Base-by-base conservation (phyloP, 2,329 filamentous ascomycete genomes). In the Fusarium sp. region DNA sequence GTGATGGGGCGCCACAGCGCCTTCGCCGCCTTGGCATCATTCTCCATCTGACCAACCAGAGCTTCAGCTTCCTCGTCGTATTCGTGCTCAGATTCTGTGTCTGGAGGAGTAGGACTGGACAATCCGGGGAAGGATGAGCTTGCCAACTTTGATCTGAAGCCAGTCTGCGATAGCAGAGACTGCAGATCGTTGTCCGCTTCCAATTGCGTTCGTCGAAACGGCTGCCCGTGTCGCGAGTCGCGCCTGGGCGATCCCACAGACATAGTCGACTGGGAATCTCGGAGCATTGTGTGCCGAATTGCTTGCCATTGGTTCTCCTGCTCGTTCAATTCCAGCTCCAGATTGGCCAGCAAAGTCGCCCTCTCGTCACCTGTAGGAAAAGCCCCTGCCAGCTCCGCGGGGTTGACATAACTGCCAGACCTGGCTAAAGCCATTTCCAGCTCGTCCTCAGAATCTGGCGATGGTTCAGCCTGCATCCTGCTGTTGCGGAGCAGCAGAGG, bases 251-350 rank as follows among this genome's bases (percentile, higher is more conserved):
- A 78, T 49, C 70, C 82, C 81, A 87, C 76, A 9, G 85, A 82
- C 81, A 87, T 76, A 9, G 85, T 87, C 2, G 86, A 88, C 44
- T 87, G 77, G 7, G 88, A 90, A 72, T 87, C 85, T 65, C 85
- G 85, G 61, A 83, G 64, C 44, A 91, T 78, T 40, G 87, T 85
- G 29, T 85, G 81, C 65, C 89, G 88, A 81, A 92, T 85, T 58
- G 86, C 82, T 64, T 88, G 86, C 91, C 90, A 92, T 72, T 88
- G 86, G 62, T 84, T 84, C 76, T 91, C 89, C 76, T 92, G 88
- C 71, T 85, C 79, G 1, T 87, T 88, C 85, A 92, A 89, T 79
- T 92, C 91, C 69, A 83, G 83, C 76, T 92, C 91, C 2, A 92
- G 81, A 67, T 90, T 87, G 35, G 89, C 86, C 2, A 92, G 81